Conservation (phyloP, 441 rosid species). For the Hura crepitans region DNA sequence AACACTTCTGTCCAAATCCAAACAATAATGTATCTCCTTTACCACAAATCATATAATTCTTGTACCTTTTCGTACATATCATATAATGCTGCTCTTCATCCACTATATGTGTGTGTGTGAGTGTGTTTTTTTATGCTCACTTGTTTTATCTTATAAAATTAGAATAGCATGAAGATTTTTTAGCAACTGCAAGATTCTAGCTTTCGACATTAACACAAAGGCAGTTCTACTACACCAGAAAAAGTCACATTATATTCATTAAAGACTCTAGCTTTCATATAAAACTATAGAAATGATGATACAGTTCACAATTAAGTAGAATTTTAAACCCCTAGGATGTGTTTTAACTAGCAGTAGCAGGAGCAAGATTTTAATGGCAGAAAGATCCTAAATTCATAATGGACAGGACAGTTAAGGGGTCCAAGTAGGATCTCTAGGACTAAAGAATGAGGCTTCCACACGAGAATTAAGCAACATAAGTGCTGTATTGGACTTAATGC, state of each 20-base stretch:
- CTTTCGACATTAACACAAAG: too few species aligned
- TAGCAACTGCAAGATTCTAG: too few species aligned
- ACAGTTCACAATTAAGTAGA: neutral
- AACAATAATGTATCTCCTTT: too few species aligned
- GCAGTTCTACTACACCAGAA: too few species aligned
- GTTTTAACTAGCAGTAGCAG: neutral
- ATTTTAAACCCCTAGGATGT: neutral
- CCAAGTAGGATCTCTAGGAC: constrained; percentile 84
- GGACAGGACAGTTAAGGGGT: constrained; percentile 31
- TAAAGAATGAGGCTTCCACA: constrained; percentile 60
- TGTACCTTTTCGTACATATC: too few species aligned
- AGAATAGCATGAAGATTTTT: too few species aligned
- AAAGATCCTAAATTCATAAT: neutral
- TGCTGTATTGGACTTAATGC: constrained; percentile 53
- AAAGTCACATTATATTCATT: neutral
- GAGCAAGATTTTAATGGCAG: neutral
- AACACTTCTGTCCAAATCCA: too few species aligned
- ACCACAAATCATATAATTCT: too few species aligned
- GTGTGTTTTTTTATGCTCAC: too few species aligned
- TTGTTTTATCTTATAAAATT: too few species aligned
- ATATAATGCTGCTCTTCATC: too few species aligned
- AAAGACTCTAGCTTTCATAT: constrained; percentile 4
- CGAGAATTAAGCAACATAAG: constrained; percentile 59
- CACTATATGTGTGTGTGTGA: too few species aligned
- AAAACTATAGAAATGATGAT: neutral